Percentiles rank a stretch among this genome's conserved stretches.
Conservation (phyloP, 83 land plant genomes). For the Picea mariana region DNA sequence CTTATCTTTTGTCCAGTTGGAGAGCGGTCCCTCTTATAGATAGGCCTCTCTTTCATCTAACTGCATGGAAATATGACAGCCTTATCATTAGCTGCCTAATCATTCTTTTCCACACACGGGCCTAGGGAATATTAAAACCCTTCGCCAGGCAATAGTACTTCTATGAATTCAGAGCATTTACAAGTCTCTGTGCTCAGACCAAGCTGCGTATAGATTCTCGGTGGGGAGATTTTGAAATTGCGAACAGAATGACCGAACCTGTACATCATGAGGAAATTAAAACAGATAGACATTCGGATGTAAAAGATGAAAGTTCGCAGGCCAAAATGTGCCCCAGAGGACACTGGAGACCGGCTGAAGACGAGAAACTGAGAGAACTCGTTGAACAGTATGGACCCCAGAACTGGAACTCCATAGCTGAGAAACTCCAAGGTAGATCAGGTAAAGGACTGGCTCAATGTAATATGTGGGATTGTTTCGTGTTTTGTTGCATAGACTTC, state of each 20-base stretch:
- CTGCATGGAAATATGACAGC: slow-evolving; percentile 1
- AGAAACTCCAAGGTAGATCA: slow-evolving; percentile 68
- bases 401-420: slow-evolving; percentile 67
- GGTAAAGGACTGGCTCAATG: slow-evolving; percentile 23
- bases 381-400: slow-evolving; percentile 59
- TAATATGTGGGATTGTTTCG: no score
- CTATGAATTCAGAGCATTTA: background rate
- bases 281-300: slow-evolving; percentile 18
- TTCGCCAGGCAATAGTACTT: background rate
- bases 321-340: slow-evolving; percentile 45
- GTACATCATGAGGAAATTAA: background rate
- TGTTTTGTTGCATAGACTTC: no score
- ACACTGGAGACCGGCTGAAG: slow-evolving; percentile 69
- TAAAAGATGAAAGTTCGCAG: slow-evolving; percentile 15
- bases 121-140: background rate
- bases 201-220: no score
- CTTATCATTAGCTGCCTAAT: slow-evolving; percentile 1
- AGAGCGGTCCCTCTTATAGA: slow-evolving; percentile 3
- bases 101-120: slow-evolving; percentile 5
- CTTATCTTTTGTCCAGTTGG: background rate
- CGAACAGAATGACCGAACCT: background rate
- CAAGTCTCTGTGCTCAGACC: no score
- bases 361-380: slow-evolving; percentile 53
- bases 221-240: background rate
- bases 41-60: slow-evolving; percentile 11